Evolutionary conservation across 441 rosid species (phyloP), one percentile per base, ranked within the genome.

Genomic region (Pelargonium australe): DNA sequence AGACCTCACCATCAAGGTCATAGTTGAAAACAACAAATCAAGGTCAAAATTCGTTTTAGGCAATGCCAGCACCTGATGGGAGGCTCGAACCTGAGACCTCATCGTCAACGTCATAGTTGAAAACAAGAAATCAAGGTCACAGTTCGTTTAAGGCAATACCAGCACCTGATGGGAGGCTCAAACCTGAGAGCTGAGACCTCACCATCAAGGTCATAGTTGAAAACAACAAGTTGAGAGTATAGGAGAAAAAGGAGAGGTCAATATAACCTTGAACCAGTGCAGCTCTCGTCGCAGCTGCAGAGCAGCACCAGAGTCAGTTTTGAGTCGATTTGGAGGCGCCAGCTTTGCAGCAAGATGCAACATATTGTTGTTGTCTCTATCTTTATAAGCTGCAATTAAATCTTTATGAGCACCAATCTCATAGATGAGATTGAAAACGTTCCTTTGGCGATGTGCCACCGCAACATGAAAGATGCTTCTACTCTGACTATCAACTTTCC

Each of bases 231-330:
- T 5, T 34, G 40, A 34, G 40, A 34, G 40, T 34, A 34, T 34
- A 34, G 40, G 40, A 34, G 40, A 34, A 34, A 34, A 34, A 49
- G 55, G 4, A 49, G 55, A 49, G 55, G 14, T 49, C 0, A n/a
- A 10, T 11, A 49, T 19, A 69, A 73, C 85, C 83, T 82, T 68
- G 63, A 77, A 82, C 83, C 81, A 79, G 0, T 43, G 73, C 20
- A 82, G 44, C 62, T 81, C 82, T 70, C 82, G 66, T 60, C 67
- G 82, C 76, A 81, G 66, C 37, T 81, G 84, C 10, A 81, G 70
- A 40, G 85, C 84, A 47, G 84, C 81, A 28, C 84, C 73, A 0
- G 80, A 78, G 41, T 69, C 81, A 23, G 64, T 58, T 14, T 71
- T 71, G 17, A 80, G 75, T 28, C 73, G 55, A 23, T 44, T 62